Evolutionary conservation across 345 rosid species (phyloP), one percentile per base, ranked within the genome.

Genomic region (Moricandia arvensis): DNA sequence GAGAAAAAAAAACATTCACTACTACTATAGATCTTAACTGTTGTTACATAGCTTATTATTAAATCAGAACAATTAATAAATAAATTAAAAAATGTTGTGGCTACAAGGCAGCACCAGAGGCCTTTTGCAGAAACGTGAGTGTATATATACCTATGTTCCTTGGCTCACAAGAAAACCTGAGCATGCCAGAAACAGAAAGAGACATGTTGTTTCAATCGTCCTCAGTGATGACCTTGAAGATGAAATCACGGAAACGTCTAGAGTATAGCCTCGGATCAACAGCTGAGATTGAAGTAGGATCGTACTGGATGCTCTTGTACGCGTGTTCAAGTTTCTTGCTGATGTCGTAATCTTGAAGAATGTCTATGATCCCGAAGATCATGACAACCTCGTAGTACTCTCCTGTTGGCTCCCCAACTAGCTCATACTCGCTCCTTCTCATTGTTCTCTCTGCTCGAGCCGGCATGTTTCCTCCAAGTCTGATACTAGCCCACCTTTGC

Each of bases 251-350:
- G 75, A 93, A 93, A 17, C 97, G 87, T 79, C 86, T 86, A 0
- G 98, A 91, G 68, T 93, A 91, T 55, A 89, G 91, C 79, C 83
- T 87, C 1, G 97, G 98, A 82, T 93, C 97, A 16, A 91, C 97
- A 0, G 97, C 96, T 13, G 98, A 93, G 37, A 93, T 93, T 1
- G 94, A 91, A 45, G 91, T 89, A n/a, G 98, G 96, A 65, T 93
- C 98, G 43, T 91, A 91, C 9, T 93, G 97, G 74, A 91, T 81
- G 51, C 97, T 91, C 77, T 93, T 91, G 63, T 93, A 93, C 0
- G 98, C 98, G 54, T 93, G 98, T 80, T 93, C 98, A 0, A 89
- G 87, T 80, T 91, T 93, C 86, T 93, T 93, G 88, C 91, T 89
- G 30, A 91, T 93, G 69, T 93, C 98, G 53, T 91, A 93, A 75